Evolutionary conservation across 345 rosid species (phyloP), one percentile per base, ranked within the genome.

Genomic region (Citrus sp.): DNA sequence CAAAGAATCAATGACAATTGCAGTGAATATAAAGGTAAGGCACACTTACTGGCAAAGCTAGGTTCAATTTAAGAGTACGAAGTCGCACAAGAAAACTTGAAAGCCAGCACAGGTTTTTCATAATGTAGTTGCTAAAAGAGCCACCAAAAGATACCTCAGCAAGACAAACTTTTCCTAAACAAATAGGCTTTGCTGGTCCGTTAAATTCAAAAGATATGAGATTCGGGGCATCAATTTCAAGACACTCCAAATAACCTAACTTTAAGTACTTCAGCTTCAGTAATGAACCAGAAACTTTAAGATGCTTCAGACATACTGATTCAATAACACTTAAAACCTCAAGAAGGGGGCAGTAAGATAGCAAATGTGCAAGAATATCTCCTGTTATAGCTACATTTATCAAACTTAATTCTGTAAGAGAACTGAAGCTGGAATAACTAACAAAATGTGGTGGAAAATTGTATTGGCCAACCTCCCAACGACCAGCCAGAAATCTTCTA

Each of bases 401-500:
- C 55, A 68, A 68, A 22, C 55, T 10, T n/a, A 68, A 54, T 51
- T 40, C 49, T 40, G 49, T 9, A 2, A 40, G 49, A 9, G 49
- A 40, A 40, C 49, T 24, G 3, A 68, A 68, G 32, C 19, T 22
- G 13, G 72, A n/a, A 22, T 3, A 3, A 38, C 9, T 9, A 68
- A 7, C 28, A 22, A n/a, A 9, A 68, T 38, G 30, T 4, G 55
- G 42, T 40, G 55, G 55, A 68, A 68, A 68, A 68, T 7, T 38
- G n/a, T 40, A 68, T 2, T 40, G 32, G 5, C 24, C 46, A 32
- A 2, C 32, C 2, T 4, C 0, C 46, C 21, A 1, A 5, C 8
- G 32, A 19, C 3, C 0, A 6, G 4, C 0, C 6, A 0, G 4
- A 32, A 32, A 5, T 32, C 22, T 19, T 7, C 0, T 34, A 4